Evolutionary conservation across 305 asterid species (phyloP), one percentile per base, ranked within the genome.

Genomic region (Salvia sclarea): DNA sequence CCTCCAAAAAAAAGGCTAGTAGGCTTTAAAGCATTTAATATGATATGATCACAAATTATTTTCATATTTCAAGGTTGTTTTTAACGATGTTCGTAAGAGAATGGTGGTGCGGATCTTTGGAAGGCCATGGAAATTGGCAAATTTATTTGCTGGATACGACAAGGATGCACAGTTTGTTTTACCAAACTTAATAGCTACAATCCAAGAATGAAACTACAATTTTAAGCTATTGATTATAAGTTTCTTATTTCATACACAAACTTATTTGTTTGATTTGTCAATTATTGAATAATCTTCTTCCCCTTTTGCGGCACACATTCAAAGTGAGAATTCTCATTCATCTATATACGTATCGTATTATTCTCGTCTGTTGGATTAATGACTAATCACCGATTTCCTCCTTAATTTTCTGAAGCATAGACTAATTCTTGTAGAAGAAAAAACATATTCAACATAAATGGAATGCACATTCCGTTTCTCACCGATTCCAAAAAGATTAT

Each of bases 381-480:
- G 37, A 53, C 10, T 12, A 50, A 5, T 53, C 17, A 59, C 72
- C 14, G 8, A 13, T 18, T 69, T 69, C 22, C 31, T 59, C 25
- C 61, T 20, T 0, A 59, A 69, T 31, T 47, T 35, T 45, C 28
- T 58, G 40, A 58, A 68, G 17, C 35, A 3, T 22, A 22, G 49
- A 22, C 64, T 38, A 37, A 24, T 61, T 70, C 40, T 17, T 64
- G 20, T 33, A n/a, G n/a, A n/a, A n/a, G n/a, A n/a, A n/a, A n/a
- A 38, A 61, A 16, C 62, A 61, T 3, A 71, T 71, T n/a, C n/a
- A n/a, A n/a, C 77, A 66, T 25, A 11, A 24, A n/a, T n/a, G 24
- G 31, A 67, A 55, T 38, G 62, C 68, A 56, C 59, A 41, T 43
- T 41, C 31, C 21, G 3, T 37, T 73, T 37, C 35, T 37, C 31